Conservation (phyloP, 1,139 yeast genomes). For the Suhomyces chickasaworum region DNA sequence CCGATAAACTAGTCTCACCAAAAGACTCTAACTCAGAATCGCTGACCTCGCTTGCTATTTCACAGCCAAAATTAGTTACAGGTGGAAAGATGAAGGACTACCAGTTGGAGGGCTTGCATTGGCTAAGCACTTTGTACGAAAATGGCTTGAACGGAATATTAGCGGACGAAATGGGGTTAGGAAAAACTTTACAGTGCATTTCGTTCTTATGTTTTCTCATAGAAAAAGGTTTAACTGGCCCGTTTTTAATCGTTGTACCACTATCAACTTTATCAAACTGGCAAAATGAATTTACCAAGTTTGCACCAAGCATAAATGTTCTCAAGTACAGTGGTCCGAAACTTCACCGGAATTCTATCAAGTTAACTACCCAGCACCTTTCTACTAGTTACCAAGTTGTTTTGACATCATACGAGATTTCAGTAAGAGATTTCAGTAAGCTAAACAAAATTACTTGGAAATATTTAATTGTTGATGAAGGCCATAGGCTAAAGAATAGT, state of each 20-base stretch:
- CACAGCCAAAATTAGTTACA: constrained; percentile 66
- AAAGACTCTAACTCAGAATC: constrained; percentile 28
- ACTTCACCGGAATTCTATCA: constrained; percentile 47
- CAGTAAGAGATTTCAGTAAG: constrained; percentile 63
- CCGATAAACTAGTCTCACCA: constrained; percentile 23
- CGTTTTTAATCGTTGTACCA: constrained; percentile 86
- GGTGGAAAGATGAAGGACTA: constrained; percentile 78
- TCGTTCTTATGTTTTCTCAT: constrained; percentile 73
- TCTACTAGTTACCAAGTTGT: constrained; percentile 44
- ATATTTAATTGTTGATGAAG: constrained; percentile 91
- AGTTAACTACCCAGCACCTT: constrained; percentile 21
- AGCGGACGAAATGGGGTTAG: constrained; percentile 97
- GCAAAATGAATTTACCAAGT: constrained; percentile 67
- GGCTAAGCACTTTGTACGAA: constrained; percentile 85
- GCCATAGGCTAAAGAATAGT: constrained; percentile 84
- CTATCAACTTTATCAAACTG: constrained; percentile 85
- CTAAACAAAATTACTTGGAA: constrained; percentile 67
- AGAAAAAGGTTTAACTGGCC: constrained; percentile 81
- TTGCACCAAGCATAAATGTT: constrained; percentile 71
- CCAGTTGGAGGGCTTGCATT: constrained; percentile 86
- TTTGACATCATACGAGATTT: constrained; percentile 80
- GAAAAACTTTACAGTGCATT: constrained; percentile 88
- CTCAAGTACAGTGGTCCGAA: constrained; percentile 70
- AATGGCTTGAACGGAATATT: constrained; percentile 93
- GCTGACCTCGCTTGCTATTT: constrained; percentile 16